Evolutionary conservation across 352 stramenopile genomes (phyloP).

Genomic region (Phytophthora capsici): DNA sequence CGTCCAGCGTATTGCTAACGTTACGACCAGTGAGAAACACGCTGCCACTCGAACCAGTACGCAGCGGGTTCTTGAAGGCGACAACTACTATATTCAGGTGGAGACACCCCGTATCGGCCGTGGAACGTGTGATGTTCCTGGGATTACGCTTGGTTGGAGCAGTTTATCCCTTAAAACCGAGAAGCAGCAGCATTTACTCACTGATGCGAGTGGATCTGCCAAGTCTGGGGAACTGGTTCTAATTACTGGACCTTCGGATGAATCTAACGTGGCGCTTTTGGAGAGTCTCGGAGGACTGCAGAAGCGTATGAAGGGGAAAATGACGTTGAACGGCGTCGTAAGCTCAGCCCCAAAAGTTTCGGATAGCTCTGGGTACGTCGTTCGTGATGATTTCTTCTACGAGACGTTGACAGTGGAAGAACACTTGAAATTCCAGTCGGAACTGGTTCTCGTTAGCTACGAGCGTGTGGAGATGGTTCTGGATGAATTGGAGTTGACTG

Average conservation of each 20-base stretch:
- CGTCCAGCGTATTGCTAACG: constrained; percentile 16
- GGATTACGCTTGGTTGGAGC: constrained; percentile 38
- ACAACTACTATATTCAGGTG: constrained; percentile 46
- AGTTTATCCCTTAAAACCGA: constrained; percentile 34
- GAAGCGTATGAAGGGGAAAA: constrained; percentile 25
- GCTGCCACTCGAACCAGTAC: constrained; percentile 7
- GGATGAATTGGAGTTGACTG: constrained; percentile 35
- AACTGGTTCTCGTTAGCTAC: constrained; percentile 15
- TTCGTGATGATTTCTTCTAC: constrained; percentile 37
- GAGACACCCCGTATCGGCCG: constrained; percentile 36
- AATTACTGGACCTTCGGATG: constrained; percentile 37
- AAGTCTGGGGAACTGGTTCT: constrained; percentile 37
- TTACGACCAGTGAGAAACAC: constrained; percentile 11
- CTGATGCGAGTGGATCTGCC: constrained; percentile 37
- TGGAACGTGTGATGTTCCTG: constrained; percentile 19
- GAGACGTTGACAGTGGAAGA: constrained; percentile 47
- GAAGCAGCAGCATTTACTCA: constrained; percentile 30
- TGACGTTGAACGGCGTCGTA: constrained; percentile 36
- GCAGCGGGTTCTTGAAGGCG: not conserved
- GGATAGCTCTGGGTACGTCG: constrained; percentile 21
- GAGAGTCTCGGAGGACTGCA: constrained; percentile 33
- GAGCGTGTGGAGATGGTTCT: constrained; percentile 38
- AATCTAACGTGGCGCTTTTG: constrained; percentile 35
- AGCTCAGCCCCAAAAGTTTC: constrained; percentile 10
- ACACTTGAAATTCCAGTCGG: constrained; percentile 41